phyloP scores from a whole-genome alignment of 1,284 basidiomycete genomes.

The Cryptococcus sp. region DNA sequence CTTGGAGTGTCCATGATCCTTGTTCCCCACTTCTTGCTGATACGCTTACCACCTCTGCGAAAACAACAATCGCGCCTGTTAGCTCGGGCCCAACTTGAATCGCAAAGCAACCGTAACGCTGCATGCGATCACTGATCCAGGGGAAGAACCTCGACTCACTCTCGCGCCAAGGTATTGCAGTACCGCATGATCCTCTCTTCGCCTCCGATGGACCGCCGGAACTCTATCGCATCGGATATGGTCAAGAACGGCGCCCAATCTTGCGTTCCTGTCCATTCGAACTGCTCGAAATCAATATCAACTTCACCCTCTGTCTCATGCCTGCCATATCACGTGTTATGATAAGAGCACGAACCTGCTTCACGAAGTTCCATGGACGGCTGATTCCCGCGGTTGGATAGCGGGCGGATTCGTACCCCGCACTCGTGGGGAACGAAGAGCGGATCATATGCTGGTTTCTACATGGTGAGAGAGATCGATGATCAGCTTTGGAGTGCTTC shows the following conservation, averaged over 20 bases:
- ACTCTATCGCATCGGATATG: slow-evolving; percentile 65
- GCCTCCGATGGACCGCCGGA: slow-evolving; percentile 76
- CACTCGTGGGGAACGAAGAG: slow-evolving; percentile 72
- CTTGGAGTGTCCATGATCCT: slow-evolving; percentile 63
- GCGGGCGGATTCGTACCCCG: slow-evolving; percentile 59
- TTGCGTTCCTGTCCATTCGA: slow-evolving; percentile 41
- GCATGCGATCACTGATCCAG: not conserved
- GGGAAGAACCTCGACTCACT: slow-evolving; percentile 38
- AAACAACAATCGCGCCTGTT: not conserved
- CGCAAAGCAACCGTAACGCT: not conserved
- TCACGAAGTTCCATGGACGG: slow-evolving; percentile 57
- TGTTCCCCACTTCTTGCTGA: slow-evolving; percentile 69
- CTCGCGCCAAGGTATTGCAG: slow-evolving; percentile 70
- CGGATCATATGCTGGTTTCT: slow-evolving; percentile 76
- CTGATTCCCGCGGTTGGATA: slow-evolving; percentile 40
- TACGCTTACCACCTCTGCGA: slow-evolving; percentile 63
- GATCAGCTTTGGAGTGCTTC: not conserved
- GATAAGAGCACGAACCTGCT: slow-evolving; percentile 56
- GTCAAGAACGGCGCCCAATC: slow-evolving; percentile 40
- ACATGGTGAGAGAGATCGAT: not conserved
- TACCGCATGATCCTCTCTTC: slow-evolving; percentile 76
- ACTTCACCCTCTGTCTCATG: not conserved
- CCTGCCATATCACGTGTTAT: not conserved
- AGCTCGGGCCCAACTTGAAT: not conserved
- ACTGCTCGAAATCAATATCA: slow-evolving; percentile 17